phyloP scores from a whole-genome alignment of 176 grass and related monocot species.

The Oryza glumipatula region DNA sequence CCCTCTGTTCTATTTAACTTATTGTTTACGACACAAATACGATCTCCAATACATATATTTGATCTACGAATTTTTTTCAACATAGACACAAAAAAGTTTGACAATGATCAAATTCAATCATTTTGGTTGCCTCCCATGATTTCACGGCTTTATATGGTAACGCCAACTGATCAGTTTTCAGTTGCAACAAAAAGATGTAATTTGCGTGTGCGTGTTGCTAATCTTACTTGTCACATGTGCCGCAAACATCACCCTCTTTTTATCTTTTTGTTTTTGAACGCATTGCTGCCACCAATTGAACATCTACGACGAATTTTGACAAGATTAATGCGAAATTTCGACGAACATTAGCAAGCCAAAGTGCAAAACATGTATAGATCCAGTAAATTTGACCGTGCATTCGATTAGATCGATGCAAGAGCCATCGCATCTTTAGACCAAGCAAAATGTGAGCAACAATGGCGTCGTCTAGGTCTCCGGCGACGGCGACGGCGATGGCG shows the following conservation, averaged over 20 bases:
- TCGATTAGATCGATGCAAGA: not conserved
- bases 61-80: no score
- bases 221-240: not conserved
- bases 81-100: not conserved
- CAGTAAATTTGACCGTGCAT: not conserved
- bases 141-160: not conserved
- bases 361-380: no score
- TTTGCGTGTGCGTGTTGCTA: not conserved
- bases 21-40: not conserved
- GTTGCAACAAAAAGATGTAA: not conserved
- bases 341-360: no score
- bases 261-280: not conserved
- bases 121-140: not conserved
- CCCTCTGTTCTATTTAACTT: no score
- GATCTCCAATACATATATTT: not conserved
- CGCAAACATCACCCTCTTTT: not conserved
- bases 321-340: not conserved
- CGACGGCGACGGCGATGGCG: no score
- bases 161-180: not conserved
- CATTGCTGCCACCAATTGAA: no score
- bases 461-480: not conserved
- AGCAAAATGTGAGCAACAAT: not conserved
- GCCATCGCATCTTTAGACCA: not conserved
- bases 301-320: no score
- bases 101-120: not conserved